Base-by-base conservation (phyloP, 306 rosid species). In the Cucumis melo region DNA sequence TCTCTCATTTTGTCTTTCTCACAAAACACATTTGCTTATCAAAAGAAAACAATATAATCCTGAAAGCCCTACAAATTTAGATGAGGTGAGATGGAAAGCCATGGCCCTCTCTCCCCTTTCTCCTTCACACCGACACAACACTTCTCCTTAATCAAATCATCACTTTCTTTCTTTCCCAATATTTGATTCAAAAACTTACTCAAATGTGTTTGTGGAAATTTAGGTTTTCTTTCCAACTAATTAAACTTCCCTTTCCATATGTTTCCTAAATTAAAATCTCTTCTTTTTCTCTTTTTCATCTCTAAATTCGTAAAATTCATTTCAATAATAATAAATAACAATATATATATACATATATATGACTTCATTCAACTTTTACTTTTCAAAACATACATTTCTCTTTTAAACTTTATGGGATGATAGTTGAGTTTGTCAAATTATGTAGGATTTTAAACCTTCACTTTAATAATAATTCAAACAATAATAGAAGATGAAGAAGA, bases 1-100 rank as follows among this genome's bases (percentile, higher is more conserved):
- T 27, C 38, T 68, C 75, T 68, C 75, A 48, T 48, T 71, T 71
- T 48, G 76, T 71, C 76, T 71, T 23, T 72, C 60, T 13, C 59
- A 10, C 34, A 36, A 65, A 65, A 65, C 17, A 65, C 17, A 27
- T 39, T 17, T 38, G 21, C 12, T 14, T 20, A 59, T 23, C 0
- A 12, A 59, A 24, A 59, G 20, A 2, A 8, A 19, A 16, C 10
- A 27, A 61, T 32, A 27, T 27, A 27, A 27, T 27, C 67, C 42
- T 5, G 0, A 62, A 27, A 27, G 68, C 21, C 70, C 70, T 63
- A 63, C 71, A 63, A 63, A 17, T 38, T 19, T 67, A 20, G 55
- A 6, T 13, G 55, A 67, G 54, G 41, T 67, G 74, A 21, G 74
- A 21, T 27, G 29, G 2, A 27, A 27, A 1, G 29, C 21, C 23